Percentiles rank a stretch among this genome's conserved stretches.
These are phyloP conservation scores for Fusarium marasasianum DNA, from an alignment of 2,329 filamentous ascomycete species.

Conservation along the genomic window DNA sequence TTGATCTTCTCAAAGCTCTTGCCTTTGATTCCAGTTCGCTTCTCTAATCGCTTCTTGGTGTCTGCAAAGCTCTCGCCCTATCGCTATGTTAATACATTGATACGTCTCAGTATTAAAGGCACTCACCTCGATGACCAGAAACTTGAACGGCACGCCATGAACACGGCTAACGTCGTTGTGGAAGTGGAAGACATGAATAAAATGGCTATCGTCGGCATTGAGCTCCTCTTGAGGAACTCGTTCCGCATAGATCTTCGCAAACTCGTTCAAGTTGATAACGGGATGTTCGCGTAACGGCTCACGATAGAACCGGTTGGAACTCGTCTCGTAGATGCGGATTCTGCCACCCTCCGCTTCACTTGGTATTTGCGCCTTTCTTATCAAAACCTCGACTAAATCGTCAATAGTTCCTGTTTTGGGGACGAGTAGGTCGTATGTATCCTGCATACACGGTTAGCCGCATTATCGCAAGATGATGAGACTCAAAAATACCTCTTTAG, in stretches of 20 bases:
- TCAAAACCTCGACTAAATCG: slow-evolving; percentile 78
- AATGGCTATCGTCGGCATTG: slow-evolving; percentile 64
- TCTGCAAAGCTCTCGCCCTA: slow-evolving; percentile 88
- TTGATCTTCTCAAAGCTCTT: slow-evolving; percentile 99
- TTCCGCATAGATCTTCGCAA: slow-evolving; percentile 83
- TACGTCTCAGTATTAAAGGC: not conserved
- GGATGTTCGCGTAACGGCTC: slow-evolving; percentile 75
- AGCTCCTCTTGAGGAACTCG: slow-evolving; percentile 78
- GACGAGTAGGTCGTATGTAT: slow-evolving; percentile 83
- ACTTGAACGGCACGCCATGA: slow-evolving; percentile 92
- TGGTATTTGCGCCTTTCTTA: slow-evolving; percentile 82
- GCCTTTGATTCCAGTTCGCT: slow-evolving; percentile 92
- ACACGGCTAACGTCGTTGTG: slow-evolving; percentile 86
- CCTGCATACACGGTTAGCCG: slow-evolving; percentile 56
- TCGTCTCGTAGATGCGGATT: slow-evolving; percentile 84
- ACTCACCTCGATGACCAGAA: slow-evolving; percentile 81
- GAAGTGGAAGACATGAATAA: slow-evolving; percentile 89
- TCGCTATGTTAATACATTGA: slow-evolving; percentile 2
- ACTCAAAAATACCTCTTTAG: slow-evolving; percentile 76
- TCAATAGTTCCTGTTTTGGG: slow-evolving; percentile 84
- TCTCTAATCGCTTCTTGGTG: slow-evolving; percentile 93
- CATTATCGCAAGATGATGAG: not conserved
- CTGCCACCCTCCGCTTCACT: slow-evolving; percentile 75
- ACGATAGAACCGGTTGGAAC: slow-evolving; percentile 84
- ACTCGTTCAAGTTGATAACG: slow-evolving; percentile 88